Evolutionary conservation across 2,329 filamentous ascomycete species (phyloP).

Genomic region (Balansia obtecta): DNA sequence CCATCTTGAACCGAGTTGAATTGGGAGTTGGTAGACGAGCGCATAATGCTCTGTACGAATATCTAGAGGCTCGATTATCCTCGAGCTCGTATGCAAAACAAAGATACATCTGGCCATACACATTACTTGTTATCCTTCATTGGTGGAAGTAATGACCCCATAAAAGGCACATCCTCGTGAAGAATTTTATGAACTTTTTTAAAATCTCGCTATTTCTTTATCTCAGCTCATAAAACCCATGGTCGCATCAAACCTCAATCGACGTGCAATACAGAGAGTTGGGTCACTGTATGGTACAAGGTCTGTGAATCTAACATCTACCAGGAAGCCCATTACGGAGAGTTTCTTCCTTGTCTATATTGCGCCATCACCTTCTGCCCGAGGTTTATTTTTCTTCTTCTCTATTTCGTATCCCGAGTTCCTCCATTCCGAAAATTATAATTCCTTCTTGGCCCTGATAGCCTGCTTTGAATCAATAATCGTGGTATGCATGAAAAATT

Average conservation of each 20-base stretch:
- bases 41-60: slow-evolving; percentile 8
- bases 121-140: background rate
- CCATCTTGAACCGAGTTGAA: background rate
- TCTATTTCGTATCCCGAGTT: slow-evolving; percentile 10
- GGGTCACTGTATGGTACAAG: slow-evolving; percentile 11
- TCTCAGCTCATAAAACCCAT: background rate
- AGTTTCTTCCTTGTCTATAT: background rate
- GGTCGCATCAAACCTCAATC: background rate
- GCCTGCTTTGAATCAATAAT: slow-evolving; percentile 23
- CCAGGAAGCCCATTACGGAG: slow-evolving; percentile 8
- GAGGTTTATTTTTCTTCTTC: slow-evolving; percentile 7
- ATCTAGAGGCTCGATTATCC: slow-evolving; percentile 9
- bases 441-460: slow-evolving; percentile 40
- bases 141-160: background rate
- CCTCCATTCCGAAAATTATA: slow-evolving; percentile 22
- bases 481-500: slow-evolving; percentile 46
- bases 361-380: background rate
- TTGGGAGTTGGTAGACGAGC: background rate
- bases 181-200: background rate
- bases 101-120: background rate
- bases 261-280: slow-evolving; percentile 1
- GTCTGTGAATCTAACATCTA: slow-evolving; percentile 19
- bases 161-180: background rate
- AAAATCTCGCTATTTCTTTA: background rate
- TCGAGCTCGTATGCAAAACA: slow-evolving; percentile 3